Base-by-base conservation (phyloP, 352 stramenopile genomes). In the Phytopythium montanum region DNA sequence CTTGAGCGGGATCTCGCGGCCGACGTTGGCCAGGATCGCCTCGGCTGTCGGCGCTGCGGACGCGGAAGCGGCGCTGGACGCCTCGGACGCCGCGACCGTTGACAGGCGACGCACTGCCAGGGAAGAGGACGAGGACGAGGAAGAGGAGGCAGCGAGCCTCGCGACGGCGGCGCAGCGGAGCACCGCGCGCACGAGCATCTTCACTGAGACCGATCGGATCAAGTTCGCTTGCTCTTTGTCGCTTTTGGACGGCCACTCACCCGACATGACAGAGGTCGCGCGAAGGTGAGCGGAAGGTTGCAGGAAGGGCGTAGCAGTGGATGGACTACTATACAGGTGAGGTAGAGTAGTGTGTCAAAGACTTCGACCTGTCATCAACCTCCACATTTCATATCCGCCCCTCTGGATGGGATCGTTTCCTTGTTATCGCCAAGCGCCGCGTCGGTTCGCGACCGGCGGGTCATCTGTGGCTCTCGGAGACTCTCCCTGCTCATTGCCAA, bases 1-100 rank as follows among this genome's bases (percentile, higher is more conserved):
- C 14, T 75, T 73, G 29, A 94, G 60, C 18, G 75, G 73, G 2
- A 88, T 45, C 31, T 92, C 77, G 33, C 78, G 73, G 3, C 78
- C 82, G 49, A 92, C 76, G 4, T 70, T 70, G 23, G 65, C 41
- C 6, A 67, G 49, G 13, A 69, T 52, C 5, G 65, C 55, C 19
- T 66, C 62, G 0, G 54, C 38, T 26, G 65, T 42, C 0, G 67
- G 65, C 6, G 50, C 51, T 2, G 67, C 63, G n/a, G 61, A 23
- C 33, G n/a, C n/a, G n/a, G n/a, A n/a, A n/a, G n/a, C n/a, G n/a
- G 31, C 44, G 34, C 12, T 39, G 14, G 41, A 13, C 1, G 12
- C 39, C 23, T 49, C 36, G 2, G 50, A 28, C 5, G 46, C 49
- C 2, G 50, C 50, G 18, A 62, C 54, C 1, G 64, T 54, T 5